phyloP scores from a whole-genome alignment of 140 eudicot species.

The Oenanthe javanica region DNA sequence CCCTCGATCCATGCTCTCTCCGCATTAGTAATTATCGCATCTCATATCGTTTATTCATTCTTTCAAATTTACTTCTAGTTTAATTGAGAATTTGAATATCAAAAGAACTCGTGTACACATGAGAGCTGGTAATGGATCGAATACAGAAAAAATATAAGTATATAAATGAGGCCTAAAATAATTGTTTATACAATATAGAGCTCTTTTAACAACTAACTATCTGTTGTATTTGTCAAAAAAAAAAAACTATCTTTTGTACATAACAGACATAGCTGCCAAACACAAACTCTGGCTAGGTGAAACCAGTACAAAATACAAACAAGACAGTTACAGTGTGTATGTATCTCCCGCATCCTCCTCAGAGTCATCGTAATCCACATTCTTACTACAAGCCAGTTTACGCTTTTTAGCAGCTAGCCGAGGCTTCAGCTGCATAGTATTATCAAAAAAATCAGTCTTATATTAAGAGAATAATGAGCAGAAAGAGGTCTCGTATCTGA shows the following conservation, averaged over 20 bases:
- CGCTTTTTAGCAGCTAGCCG: slow-evolving; percentile 52
- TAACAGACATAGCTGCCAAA: neutral
- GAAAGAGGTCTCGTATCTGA: neutral
- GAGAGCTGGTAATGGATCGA: no score
- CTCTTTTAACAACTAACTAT: no score
- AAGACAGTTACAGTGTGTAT: neutral
- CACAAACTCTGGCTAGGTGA: neutral
- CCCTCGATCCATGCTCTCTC: no score
- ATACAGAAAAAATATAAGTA: no score
- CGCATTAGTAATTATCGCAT: no score
- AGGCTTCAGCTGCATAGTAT: slow-evolving; percentile 60
- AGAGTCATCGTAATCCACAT: slow-evolving; percentile 16
- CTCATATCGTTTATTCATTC: no score
- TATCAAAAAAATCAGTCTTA: neutral
- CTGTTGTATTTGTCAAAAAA: neutral
- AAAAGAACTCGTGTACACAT: no score
- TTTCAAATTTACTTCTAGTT: no score
- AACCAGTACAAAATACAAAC: neutral
- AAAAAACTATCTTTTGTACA: neutral
- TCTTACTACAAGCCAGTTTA: slow-evolving; percentile 25
- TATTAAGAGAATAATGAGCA: neutral
- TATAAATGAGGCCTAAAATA: no score
- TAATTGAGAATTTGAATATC: no score
- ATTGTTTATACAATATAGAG: no score
- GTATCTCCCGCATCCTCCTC: slow-evolving; percentile 21